Percentiles rank a stretch among this genome's conserved stretches.
Evolutionary conservation across 345 rosid species (phyloP).

Genomic region (Camelina laxa): DNA sequence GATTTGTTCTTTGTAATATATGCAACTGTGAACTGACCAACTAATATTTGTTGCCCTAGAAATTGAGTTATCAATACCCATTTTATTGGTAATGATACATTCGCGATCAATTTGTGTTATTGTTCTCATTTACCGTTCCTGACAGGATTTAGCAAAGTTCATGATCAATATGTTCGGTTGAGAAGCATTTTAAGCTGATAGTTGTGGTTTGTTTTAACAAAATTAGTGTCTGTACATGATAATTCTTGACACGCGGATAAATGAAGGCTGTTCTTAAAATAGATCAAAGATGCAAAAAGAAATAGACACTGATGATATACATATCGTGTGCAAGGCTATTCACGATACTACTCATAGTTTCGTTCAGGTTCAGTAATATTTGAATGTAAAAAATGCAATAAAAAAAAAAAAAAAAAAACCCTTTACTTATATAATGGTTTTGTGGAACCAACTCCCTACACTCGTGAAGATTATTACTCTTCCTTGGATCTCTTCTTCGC

Average conservation of each 20-base stretch:
- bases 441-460: constrained; percentile 11
- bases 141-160: background rate
- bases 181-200: background rate
- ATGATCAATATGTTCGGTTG: background rate
- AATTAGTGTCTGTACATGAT: background rate
- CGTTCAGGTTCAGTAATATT: constrained; percentile 15
- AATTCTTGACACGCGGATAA: background rate
- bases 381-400: background rate
- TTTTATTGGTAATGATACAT: background rate
- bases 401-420: background rate
- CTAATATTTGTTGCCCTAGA: constrained; percentile 10
- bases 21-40: constrained; percentile 15
- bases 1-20: constrained; percentile 34
- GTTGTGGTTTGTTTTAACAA: background rate
- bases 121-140: background rate
- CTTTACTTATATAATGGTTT: constrained; percentile 30
- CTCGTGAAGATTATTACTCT: constrained; percentile 45
- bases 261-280: background rate
- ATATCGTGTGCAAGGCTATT: constrained; percentile 9
- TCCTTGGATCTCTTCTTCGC: constrained; percentile 76
- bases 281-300: background rate
- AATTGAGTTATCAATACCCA: constrained; percentile 17
- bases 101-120: background rate
- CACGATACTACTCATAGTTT: background rate
- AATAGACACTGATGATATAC: background rate